A percentile compares a stretch with the other conserved stretches of the same genome.
Evolutionary conservation across 306 rosid species (phyloP).

Genomic region (Cucurbita ficifolia): DNA sequence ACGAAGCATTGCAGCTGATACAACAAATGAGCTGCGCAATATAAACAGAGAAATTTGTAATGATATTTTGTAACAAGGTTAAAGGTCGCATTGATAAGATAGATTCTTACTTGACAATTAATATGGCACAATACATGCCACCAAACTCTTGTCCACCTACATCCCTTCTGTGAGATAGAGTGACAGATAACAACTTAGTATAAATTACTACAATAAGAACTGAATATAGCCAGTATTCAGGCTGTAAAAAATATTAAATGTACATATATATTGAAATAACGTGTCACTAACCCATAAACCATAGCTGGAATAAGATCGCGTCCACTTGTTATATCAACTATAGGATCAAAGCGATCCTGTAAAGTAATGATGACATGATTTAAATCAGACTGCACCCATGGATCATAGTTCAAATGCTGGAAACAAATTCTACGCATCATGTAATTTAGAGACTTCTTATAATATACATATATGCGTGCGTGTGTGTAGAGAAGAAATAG

Average conservation of each 20-base stretch:
- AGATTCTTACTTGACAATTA: conserved; percentile 69
- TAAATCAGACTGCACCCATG: not conserved
- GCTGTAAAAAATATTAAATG: not conserved
- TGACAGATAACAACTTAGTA: conserved; percentile 9
- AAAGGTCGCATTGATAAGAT: not conserved
- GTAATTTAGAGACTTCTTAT: not conserved
- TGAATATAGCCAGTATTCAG: conserved; percentile 1
- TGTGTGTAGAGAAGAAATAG: not conserved
- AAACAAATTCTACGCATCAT: not conserved
- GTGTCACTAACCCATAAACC: conserved; percentile 73
- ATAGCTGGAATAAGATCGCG: conserved; percentile 94
- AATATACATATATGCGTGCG: not conserved
- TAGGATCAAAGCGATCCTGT: conserved; percentile 94
- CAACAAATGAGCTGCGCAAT: conserved; percentile 82
- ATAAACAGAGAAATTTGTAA: conserved; percentile 16
- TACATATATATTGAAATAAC: not conserved
- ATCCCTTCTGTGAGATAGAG: conserved; percentile 40
- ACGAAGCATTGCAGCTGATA: conserved; percentile 78
- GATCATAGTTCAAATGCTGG: not conserved
- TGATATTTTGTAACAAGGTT: not conserved
- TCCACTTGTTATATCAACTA: conserved; percentile 63
- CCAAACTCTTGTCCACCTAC: conserved; percentile 86
- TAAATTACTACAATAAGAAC: not conserved
- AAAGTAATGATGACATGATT: not conserved
- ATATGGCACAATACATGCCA: conserved; percentile 80